A percentile compares a stretch with the other conserved stretches of the same genome.
These are phyloP conservation scores for Huntiella moniliformis DNA, from an alignment of 2,329 filamentous ascomycete species.

Conservation along the genomic window DNA sequence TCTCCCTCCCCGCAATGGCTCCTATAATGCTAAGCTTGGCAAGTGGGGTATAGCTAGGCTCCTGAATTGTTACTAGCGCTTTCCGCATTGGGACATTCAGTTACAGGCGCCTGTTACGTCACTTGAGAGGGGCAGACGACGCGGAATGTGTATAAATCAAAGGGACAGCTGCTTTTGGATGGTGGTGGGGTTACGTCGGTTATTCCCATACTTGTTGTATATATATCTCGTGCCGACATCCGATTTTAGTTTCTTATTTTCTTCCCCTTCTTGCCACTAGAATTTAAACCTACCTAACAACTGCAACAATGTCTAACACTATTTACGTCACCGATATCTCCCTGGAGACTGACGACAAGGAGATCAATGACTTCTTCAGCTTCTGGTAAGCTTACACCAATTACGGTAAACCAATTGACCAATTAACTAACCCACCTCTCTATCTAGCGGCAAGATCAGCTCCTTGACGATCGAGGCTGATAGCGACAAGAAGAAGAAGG, in stretches of 20 bases:
- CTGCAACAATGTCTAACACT: conserved; percentile 38
- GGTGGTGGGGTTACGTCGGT: too few species aligned
- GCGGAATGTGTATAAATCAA: too few species aligned
- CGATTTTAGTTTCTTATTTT: background rate
- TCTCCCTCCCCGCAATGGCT: too few species aligned
- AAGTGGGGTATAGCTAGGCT: too few species aligned
- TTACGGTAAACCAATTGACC: conserved; percentile 8
- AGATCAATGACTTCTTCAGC: conserved; percentile 93
- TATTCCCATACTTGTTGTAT: too few species aligned
- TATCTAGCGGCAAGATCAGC: conserved; percentile 68
- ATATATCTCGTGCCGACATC: background rate
- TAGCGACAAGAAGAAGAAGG: conserved; percentile 50
- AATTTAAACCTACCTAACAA: conserved; percentile 4
- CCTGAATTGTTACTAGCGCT: too few species aligned
- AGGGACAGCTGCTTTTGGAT: too few species aligned
- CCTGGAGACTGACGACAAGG: conserved; percentile 62
- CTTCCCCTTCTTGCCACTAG: too few species aligned
- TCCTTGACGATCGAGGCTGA: conserved; percentile 54
- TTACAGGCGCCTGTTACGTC: too few species aligned
- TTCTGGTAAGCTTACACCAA: conserved; percentile 47
- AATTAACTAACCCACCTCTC: background rate
- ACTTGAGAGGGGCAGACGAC: too few species aligned
- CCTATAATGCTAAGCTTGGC: too few species aligned
- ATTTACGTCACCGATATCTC: conserved; percentile 86
- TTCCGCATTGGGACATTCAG: too few species aligned